Evolutionary conservation across 805 yeast genomes (phyloP), one percentile per base, ranked within the genome.

Genomic region (Yamadazyma scolyti): DNA sequence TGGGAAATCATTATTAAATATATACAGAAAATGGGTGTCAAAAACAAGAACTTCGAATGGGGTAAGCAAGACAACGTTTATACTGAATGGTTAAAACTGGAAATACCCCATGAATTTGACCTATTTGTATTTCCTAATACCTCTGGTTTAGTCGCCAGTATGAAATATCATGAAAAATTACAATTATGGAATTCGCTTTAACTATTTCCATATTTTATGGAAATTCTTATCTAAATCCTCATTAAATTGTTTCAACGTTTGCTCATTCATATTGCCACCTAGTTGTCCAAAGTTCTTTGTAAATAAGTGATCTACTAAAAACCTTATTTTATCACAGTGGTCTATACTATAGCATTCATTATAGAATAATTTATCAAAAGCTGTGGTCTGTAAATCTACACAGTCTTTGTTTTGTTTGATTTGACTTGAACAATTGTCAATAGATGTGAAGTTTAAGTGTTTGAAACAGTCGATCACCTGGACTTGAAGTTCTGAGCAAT

Each of bases 101-200:
- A 22, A 10, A 12, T 42, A 33, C 24, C 41, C 23, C n/a, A 8
- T n/a, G 16, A 33, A 43, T 21, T 37, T 59, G 50, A 47, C 4
- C 50, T 75, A 0, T 77, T 67, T 51, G 87, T 82, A 5, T 68
- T 81, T 16, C 88, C 89, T 2, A 78, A 78, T 26, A 81, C 89
- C 0, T 79, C 87, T 4, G 90, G 90, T 2, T 53, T 83, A 6
- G 89, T 79, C 6, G 68, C 80, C 7, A 55, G 54, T 40, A 56
- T 77, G 46, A 56, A 64, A 17, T 59, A 58, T 34, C 58, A 54
- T 0, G 66, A 62, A 23, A 77, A 77, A 46, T 46, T 74, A 30
- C 44, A 34, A 4, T 40, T 70, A 11, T 81, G 87, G 87, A 44
- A 46, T 9, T 51, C 52, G 9, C 43, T 80, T 49, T 4, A 37